These are phyloP conservation scores for Pseudonectria foliicola DNA, from an alignment of 2,329 filamentous ascomycete genomes.

Conservation along the genomic window DNA sequence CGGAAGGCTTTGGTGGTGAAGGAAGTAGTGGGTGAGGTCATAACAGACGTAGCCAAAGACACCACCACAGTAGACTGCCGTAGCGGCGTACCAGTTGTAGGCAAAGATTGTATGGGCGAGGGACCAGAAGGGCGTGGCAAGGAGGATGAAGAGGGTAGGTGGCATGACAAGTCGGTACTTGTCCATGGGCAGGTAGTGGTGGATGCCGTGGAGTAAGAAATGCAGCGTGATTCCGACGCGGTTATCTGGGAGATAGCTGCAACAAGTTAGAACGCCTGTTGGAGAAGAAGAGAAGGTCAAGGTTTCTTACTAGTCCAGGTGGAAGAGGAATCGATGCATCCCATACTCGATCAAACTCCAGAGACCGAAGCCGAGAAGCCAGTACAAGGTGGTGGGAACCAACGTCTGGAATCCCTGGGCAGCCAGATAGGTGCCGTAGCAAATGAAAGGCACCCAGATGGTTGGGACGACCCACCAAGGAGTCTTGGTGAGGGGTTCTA, in stretches of 20 bases:
- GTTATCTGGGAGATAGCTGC: constrained; percentile 83
- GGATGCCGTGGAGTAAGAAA: constrained; percentile 92
- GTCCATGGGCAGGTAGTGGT: constrained; percentile 99
- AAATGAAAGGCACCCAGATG: constrained; percentile 75
- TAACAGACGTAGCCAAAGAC: constrained; percentile 96
- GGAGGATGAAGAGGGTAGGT: constrained; percentile 73
- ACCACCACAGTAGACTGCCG: constrained; percentile 76
- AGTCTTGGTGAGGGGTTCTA: constrained; percentile 95
- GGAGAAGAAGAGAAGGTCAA: background rate
- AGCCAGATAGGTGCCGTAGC: constrained; percentile 64
- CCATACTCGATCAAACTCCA: constrained; percentile 91
- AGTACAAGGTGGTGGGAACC: constrained; percentile 51
- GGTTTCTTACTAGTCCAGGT: constrained; percentile 73
- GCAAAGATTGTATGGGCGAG: constrained; percentile 76
- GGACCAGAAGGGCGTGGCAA: constrained; percentile 89
- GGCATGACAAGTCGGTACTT: constrained; percentile 96
- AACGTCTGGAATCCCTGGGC: constrained; percentile 49
- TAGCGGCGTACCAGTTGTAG: constrained; percentile 77
- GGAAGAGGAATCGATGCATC: constrained; percentile 86
- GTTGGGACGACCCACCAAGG: constrained; percentile 86
- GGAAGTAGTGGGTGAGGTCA: constrained; percentile 96
- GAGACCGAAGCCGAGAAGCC: constrained; percentile 61
- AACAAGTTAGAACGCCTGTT: constrained; percentile 21
- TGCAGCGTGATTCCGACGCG: constrained; percentile 78
- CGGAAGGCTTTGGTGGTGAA: constrained; percentile 90